Base-by-base conservation (phyloP, 768 basidiomycete genomes). In the Leccinellum luteum region DNA sequence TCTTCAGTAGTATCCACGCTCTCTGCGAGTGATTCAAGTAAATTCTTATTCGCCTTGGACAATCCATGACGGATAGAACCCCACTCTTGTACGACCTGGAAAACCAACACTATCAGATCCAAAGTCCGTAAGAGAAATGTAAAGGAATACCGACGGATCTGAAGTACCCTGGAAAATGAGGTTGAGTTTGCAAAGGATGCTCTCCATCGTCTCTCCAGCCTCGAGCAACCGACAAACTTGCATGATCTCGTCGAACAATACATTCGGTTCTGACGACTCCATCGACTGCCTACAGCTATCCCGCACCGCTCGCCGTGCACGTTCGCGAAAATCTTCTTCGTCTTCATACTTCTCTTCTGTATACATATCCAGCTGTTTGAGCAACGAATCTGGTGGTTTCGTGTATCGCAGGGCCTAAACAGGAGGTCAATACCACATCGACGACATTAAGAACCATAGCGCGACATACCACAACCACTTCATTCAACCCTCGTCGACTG, bases 291-390 rank as follows among this genome's bases (percentile, higher is more conserved):
- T 64, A 19, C 58, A 52, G 50, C 60, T 66, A 51, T 63, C 64
- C 49, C 68, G 61, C 43, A 78, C 69, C 34, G 72, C 66, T 54
- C 63, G 73, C n/a, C 70, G 78, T 35, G 82, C 76, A 34, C 84
- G 81, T 60, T 94, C 86, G 38, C 85, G 84, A 72, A 91, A 80
- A 51, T 94, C 90, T 66, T 90, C 86, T 68, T 92, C 89, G 67
- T 97, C 94, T 64, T 95, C 93, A 47, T 87, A 90, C 63, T 92
- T 90, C 69, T 95, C 93, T 60, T 96, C 93, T 0, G 83, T 81
- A 64, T 94, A 96, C 27, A 92, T 79, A 60, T 88, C 83, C 6
- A 94, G 73, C 64, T 95, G 94, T 0, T 79, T 88, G n/a, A 89
- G 67, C n/a, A 96, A 73, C 4, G 64, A 69, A n/a, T 89, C 92